A percentile compares a stretch with the other conserved stretches of the same genome.
phyloP scores from a whole-genome alignment of 2,329 filamentous ascomycete genomes.

The Nemania sp. region DNA sequence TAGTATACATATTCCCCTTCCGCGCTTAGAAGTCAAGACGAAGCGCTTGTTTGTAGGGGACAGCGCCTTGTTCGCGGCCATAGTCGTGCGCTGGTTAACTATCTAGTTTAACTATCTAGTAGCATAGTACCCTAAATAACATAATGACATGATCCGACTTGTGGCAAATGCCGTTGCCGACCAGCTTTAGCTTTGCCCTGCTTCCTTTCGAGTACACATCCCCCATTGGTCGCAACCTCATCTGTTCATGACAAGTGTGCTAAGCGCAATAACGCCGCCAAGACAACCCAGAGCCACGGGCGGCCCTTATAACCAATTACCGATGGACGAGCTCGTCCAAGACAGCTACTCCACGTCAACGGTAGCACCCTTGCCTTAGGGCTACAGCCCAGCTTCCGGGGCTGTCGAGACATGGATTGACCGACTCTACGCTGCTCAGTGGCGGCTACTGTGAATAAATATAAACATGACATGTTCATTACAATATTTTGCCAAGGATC shows the following conservation, averaged over 20 bases:
- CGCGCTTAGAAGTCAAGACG: constrained; percentile 30
- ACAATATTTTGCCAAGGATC: not conserved
- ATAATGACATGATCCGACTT: constrained; percentile 1
- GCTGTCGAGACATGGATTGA: not conserved
- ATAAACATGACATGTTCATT: not conserved
- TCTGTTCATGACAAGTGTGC: constrained; percentile 3
- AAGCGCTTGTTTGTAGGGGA: constrained; percentile 17
- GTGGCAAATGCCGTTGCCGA: constrained; percentile 6
- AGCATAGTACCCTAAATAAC: constrained; percentile 13
- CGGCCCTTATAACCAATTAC: not conserved
- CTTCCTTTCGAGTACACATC: not conserved
- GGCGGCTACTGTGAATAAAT: not conserved
- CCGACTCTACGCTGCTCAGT: too few relatives aligned
- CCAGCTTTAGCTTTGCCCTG: not conserved
- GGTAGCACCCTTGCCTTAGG: not conserved
- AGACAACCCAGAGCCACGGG: constrained; percentile 10
- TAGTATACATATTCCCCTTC: constrained; percentile 21
- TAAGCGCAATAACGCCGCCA: not conserved
- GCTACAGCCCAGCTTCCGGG: not conserved
- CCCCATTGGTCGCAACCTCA: not conserved
- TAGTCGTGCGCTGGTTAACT: constrained; percentile 2
- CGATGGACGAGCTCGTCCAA: not conserved
- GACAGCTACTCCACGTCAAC: not conserved
- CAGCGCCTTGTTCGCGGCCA: constrained; percentile 12
- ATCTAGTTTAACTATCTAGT: too few relatives aligned